Conservation (phyloP, 1,284 basidiomycete genomes). For the Cystobasidiaceae sp. region DNA sequence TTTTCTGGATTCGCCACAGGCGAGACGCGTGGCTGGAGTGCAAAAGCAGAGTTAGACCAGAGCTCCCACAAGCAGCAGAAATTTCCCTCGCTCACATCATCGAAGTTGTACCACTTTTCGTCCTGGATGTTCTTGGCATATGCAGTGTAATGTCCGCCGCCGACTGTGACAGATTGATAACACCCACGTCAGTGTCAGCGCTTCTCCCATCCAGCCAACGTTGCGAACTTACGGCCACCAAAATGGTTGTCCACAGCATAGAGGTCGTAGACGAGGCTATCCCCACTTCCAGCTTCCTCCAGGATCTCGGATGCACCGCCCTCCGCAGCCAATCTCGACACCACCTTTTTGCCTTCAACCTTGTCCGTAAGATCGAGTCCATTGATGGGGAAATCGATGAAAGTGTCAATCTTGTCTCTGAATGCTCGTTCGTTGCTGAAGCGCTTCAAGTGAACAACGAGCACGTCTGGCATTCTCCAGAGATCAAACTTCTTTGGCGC, state of each 20-base stretch:
- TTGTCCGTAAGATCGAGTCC: slow-evolving; percentile 77
- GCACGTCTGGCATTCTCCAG: slow-evolving; percentile 94
- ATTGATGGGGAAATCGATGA: slow-evolving; percentile 89
- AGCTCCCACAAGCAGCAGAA: neutral
- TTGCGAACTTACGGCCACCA: slow-evolving; percentile 38
- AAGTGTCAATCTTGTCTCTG: slow-evolving; percentile 87
- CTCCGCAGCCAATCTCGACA: slow-evolving; percentile 56
- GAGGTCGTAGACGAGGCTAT: slow-evolving; percentile 85
- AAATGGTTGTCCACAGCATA: slow-evolving; percentile 52
- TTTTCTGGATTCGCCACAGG: slow-evolving; percentile 31
- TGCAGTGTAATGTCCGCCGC: slow-evolving; percentile 95
- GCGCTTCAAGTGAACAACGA: slow-evolving; percentile 96
- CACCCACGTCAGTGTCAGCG: neutral
- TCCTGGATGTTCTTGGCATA: slow-evolving; percentile 81
- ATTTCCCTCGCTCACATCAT: slow-evolving; percentile 56
- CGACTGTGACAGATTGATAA: slow-evolving; percentile 66
- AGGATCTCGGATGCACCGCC: slow-evolving; percentile 60
- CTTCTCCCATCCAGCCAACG: neutral
- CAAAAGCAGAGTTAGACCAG: too few relatives aligned
- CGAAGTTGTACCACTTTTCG: slow-evolving; percentile 94
- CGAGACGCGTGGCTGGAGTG: slow-evolving; percentile 40
- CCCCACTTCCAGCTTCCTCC: slow-evolving; percentile 45
- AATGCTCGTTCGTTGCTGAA: slow-evolving; percentile 68
- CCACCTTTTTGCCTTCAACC: slow-evolving; percentile 57
- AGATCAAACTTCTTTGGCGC: slow-evolving; percentile 97